These are phyloP conservation scores for Talaromyces adpressus DNA, from an alignment of 495 filamentous ascomycete genomes.

Conservation along the genomic window DNA sequence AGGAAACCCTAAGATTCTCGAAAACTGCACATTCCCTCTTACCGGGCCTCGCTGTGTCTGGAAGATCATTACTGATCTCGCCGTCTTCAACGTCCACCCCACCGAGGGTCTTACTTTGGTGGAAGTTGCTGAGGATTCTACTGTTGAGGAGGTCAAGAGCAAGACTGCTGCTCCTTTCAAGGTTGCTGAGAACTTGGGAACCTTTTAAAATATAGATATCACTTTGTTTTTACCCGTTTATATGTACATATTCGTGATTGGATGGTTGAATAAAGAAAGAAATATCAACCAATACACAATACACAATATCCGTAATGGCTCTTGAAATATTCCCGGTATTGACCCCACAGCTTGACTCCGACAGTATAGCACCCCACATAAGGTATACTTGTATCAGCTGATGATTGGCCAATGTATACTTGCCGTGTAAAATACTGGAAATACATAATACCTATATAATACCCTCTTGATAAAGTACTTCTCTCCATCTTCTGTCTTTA, in stretches of 20 bases:
- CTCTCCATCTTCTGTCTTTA: background rate
- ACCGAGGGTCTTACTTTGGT: constrained; percentile 67
- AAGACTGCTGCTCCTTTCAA: constrained; percentile 85
- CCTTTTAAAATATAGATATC: constrained; percentile 5
- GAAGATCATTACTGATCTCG: constrained; percentile 84
- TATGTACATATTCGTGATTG: background rate
- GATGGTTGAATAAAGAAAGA: background rate
- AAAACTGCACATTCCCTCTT: constrained; percentile 68
- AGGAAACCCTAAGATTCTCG: constrained; percentile 80
- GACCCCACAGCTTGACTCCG: background rate
- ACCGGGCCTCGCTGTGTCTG: constrained; percentile 78
- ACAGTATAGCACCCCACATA: background rate
- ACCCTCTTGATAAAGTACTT: background rate
- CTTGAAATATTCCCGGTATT: background rate
- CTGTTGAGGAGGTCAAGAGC: constrained; percentile 74
- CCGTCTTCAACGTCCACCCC: constrained; percentile 81
- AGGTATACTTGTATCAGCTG: background rate
- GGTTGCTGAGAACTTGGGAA: constrained; percentile 62
- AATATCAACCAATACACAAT: background rate
- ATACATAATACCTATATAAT: background rate
- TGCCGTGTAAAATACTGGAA: background rate
- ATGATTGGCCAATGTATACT: background rate
- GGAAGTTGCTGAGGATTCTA: constrained; percentile 76
- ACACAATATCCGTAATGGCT: background rate
- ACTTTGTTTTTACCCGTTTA: background rate